Percentiles rank a stretch among this genome's conserved stretches.
phyloP scores from a whole-genome alignment of 1,284 basidiomycete genomes.

The Ceratorhiza oryzae-sativae region DNA sequence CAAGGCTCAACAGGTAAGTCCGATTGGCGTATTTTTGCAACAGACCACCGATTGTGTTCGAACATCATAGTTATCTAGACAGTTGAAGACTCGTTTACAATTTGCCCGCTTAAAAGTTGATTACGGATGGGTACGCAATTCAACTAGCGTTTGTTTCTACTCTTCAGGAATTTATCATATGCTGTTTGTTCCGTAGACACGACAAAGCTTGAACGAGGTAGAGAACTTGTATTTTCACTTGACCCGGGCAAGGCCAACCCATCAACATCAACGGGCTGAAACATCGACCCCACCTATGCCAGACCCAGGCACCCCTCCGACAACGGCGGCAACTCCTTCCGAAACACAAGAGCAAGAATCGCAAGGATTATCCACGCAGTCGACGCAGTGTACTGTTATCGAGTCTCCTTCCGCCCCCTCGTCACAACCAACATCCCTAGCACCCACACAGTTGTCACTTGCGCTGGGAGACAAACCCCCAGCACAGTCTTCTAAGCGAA shows the following conservation, averaged over 20 bases:
- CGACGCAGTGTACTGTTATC: slow-evolving; percentile 13
- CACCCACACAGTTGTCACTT: background rate
- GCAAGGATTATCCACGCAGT: background rate
- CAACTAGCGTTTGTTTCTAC: slow-evolving; percentile 13
- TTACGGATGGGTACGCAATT: slow-evolving; percentile 72
- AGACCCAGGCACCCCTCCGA: slow-evolving; percentile 18
- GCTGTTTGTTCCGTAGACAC: slow-evolving; percentile 39
- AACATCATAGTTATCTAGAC: slow-evolving; percentile 69
- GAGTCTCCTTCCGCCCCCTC: background rate
- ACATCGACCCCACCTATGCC: background rate
- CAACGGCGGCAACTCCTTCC: background rate
- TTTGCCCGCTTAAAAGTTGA: slow-evolving; percentile 81
- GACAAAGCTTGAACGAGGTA: slow-evolving; percentile 74
- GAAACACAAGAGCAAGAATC: background rate
- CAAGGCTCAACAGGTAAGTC: slow-evolving; percentile 65
- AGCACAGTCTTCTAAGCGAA: background rate
- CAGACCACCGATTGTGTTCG: too few relatives aligned
- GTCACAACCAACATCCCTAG: background rate
- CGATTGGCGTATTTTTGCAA: slow-evolving; percentile 47
- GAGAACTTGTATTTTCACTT: slow-evolving; percentile 80
- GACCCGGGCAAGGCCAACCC: slow-evolving; percentile 51
- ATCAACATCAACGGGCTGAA: background rate
- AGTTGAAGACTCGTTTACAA: slow-evolving; percentile 75
- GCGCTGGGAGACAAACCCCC: background rate
- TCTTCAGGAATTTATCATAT: slow-evolving; percentile 24